Evolutionary conservation across 768 basidiomycete genomes (phyloP), one percentile per base, ranked within the genome.

Genomic region (Pulveroboletus ravenelii): DNA sequence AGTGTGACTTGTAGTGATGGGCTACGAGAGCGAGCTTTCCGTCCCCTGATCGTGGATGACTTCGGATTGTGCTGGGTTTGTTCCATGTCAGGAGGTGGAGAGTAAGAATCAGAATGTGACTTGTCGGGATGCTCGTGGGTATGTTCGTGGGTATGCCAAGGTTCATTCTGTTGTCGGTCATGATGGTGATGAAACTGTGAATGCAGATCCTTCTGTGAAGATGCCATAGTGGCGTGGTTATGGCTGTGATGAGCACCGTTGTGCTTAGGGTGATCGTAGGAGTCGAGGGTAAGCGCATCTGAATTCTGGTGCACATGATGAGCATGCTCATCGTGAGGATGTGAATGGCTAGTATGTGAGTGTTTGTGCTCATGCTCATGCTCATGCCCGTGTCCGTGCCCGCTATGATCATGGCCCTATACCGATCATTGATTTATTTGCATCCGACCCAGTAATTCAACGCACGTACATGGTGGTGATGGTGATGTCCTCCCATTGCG

Each of bases 401-500:
- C 54, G 35, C 50, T 48, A 48, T 47, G 41, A 25, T 47, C 30
- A 35, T 64, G 63, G 34, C 62, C 58, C 62, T 64, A 32, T 34
- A 48, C 10, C 32, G 20, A 39, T 3, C 38, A 34, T 48, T 14
- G 10, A 38, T 41, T 40, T n/a, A 18, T 47, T 10, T 38, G 29
- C 1, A 50, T 17, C 50, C 10, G 8, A 8, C 10, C 44, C 23
- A 31, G 34, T 18, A 40, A 32, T 39, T 42, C n/a, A 41, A 54
- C 32, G 31, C 34, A 72, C 74, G 37, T 72, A 88, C 87, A 72
- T 89, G 89, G 56, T 69, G 64, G 56, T 91, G 89, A 63, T 88
- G 86, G 64, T 94, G 92, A 65, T 94, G 92, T 4, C 93, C 93
- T 5, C 96, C 96, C 78, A 96, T 99, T 1, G 96, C 96, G 64